These are phyloP conservation scores for Talaromyces liani DNA, from an alignment of 495 filamentous ascomycete genomes.

Conservation along the genomic window DNA sequence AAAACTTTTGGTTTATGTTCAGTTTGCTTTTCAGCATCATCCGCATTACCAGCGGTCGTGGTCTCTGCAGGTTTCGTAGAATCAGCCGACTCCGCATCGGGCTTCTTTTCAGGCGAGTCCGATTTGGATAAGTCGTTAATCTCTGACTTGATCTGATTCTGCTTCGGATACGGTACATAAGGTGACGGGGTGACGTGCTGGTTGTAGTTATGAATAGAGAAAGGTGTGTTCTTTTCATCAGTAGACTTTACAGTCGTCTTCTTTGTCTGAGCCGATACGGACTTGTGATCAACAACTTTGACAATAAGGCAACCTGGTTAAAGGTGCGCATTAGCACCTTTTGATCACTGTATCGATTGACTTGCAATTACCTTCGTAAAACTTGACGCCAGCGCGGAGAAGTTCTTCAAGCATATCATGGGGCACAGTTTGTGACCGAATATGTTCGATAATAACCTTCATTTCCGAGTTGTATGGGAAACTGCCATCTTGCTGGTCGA, in stretches of 20 bases:
- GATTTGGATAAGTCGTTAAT: slow-evolving; percentile 17
- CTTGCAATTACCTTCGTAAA: slow-evolving; percentile 68
- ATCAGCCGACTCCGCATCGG: slow-evolving; percentile 16
- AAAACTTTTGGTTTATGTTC: slow-evolving; percentile 54
- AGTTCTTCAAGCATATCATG: slow-evolving; percentile 71
- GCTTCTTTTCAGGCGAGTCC: slow-evolving; percentile 19
- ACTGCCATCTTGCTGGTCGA: slow-evolving; percentile 89
- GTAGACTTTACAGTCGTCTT: slow-evolving; percentile 44
- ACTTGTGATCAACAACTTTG: slow-evolving; percentile 78
- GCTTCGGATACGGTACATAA: slow-evolving; percentile 70
- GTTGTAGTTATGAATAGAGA: slow-evolving; percentile 87
- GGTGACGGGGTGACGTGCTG: slow-evolving; percentile 81
- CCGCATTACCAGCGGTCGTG: slow-evolving; percentile 1
- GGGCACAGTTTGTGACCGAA: slow-evolving; percentile 58
- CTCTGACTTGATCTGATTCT: slow-evolving; percentile 40
- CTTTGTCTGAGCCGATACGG: slow-evolving; percentile 47
- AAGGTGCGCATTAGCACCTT: background rate
- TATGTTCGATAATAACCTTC: slow-evolving; percentile 72
- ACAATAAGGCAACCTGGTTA: slow-evolving; percentile 77
- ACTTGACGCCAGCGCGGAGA: slow-evolving; percentile 57
- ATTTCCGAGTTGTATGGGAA: slow-evolving; percentile 89
- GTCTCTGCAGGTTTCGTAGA: slow-evolving; percentile 15
- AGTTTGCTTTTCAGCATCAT: slow-evolving; percentile 34
- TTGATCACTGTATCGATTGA: slow-evolving; percentile 6
- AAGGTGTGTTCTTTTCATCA: slow-evolving; percentile 58